Evolutionary conservation across 768 basidiomycete species (phyloP).

Genomic region (Pulveroboletus ravenelii): DNA sequence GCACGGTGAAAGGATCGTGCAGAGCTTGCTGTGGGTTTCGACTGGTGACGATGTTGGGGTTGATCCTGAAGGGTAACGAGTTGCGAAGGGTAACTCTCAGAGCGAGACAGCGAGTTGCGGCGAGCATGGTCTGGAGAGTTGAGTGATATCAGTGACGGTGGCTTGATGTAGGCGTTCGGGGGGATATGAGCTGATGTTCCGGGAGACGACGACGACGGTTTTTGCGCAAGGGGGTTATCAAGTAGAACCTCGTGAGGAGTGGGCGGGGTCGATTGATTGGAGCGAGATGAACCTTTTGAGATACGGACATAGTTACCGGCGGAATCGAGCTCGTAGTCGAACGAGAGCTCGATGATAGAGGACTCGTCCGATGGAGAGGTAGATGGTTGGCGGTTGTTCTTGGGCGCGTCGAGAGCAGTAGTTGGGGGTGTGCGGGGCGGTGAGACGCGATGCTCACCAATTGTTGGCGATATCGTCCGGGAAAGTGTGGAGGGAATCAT

Average conservation of each 20-base stretch:
- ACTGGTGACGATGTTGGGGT: conserved; percentile 29
- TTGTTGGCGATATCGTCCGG: conserved; percentile 26
- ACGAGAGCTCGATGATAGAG: conserved; percentile 44
- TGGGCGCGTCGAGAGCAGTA: conserved; percentile 27
- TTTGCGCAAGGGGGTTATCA: conserved; percentile 22
- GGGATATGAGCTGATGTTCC: conserved; percentile 15
- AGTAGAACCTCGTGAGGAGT: conserved; percentile 35
- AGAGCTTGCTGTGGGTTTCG: conserved; percentile 14
- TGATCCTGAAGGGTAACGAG: conserved; percentile 28
- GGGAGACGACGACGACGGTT: conserved; percentile 24
- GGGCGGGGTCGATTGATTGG: conserved; percentile 36
- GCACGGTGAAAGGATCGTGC: conserved; percentile 62
- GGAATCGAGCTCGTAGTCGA: conserved; percentile 43
- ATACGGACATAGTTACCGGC: conserved; percentile 43
- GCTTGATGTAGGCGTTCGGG: conserved; percentile 21
- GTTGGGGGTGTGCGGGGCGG: conserved; percentile 30
- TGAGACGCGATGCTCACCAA: conserved; percentile 28
- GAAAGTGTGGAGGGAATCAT: conserved; percentile 22
- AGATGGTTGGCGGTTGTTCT: conserved; percentile 30
- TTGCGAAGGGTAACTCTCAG: conserved; percentile 58
- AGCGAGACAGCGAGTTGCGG: conserved; percentile 56
- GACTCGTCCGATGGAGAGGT: conserved; percentile 43
- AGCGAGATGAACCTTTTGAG: conserved; percentile 40
- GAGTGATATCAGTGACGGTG: conserved; percentile 33
- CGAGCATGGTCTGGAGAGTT: conserved; percentile 37